Conservation (phyloP, 2,329 filamentous ascomycete genomes). For the Fusarium chlamydosporum region DNA sequence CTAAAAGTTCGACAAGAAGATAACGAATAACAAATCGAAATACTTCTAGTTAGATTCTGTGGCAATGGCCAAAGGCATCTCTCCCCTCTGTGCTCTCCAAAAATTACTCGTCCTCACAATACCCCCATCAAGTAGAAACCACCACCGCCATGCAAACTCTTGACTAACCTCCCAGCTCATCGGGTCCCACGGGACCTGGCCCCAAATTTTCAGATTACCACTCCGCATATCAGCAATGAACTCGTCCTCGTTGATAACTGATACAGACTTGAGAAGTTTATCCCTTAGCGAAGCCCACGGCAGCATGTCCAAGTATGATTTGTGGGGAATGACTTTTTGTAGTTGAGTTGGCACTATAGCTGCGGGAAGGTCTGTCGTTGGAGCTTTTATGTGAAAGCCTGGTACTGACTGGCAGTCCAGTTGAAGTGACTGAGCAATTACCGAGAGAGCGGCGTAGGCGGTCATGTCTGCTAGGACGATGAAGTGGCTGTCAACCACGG, state of each 20-base stretch:
- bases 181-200: constrained; percentile 46
- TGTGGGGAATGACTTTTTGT: constrained; percentile 26
- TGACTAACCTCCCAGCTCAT: constrained; percentile 61
- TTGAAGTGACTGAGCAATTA: constrained; percentile 9
- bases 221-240: constrained; percentile 4
- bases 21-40: too few species aligned
- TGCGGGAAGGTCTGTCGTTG: background rate
- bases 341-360: constrained; percentile 16
- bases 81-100: constrained; percentile 29
- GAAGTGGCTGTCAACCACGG: constrained; percentile 6
- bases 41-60: background rate
- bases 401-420: constrained; percentile 1
- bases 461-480: constrained; percentile 21
- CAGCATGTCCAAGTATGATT: constrained; percentile 29
- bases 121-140: constrained; percentile 37
- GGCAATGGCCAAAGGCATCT: background rate
- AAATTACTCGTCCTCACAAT: constrained; percentile 33
- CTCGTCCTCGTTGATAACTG: constrained; percentile 21
- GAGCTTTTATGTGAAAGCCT: background rate
- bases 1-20: too few species aligned
- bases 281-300: constrained; percentile 32
- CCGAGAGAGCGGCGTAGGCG: constrained; percentile 4
- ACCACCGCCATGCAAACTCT: constrained; percentile 51
- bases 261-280: constrained; percentile 18
- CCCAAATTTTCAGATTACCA: constrained; percentile 26